Evolutionary conservation across 1,284 basidiomycete species (phyloP).

Genomic region (Cutaneotrichosporon sp.): DNA sequence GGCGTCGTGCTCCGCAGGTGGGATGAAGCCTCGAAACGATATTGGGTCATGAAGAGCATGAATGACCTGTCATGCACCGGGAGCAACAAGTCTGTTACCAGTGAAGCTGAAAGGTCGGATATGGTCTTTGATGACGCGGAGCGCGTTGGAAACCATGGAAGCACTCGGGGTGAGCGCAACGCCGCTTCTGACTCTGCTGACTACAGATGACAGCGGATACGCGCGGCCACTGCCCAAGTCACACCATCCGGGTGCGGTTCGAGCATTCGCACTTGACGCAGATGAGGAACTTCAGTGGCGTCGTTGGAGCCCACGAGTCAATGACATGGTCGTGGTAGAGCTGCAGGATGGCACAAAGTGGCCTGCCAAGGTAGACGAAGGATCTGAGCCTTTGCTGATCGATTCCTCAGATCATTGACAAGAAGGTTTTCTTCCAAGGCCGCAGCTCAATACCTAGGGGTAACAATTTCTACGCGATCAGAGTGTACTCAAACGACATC

Average conservation of each 20-base stretch:
- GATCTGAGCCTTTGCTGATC: not conserved
- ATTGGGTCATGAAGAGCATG: conserved; percentile 44
- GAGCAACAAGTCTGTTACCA: not conserved
- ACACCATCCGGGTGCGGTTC: conserved; percentile 30
- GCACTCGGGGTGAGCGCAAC: too few relatives aligned
- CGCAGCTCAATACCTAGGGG: conserved; percentile 36
- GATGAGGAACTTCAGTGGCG: conserved; percentile 39
- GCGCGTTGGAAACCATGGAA: too few relatives aligned
- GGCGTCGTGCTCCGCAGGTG: conserved; percentile 35
- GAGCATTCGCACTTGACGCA: conserved; percentile 20
- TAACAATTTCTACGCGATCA: conserved; percentile 41
- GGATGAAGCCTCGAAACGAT: conserved; percentile 44
- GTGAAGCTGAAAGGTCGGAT: conserved; percentile 2
- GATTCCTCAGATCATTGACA: conserved; percentile 40
- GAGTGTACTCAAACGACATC: conserved; percentile 35
- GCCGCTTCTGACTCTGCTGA: not conserved
- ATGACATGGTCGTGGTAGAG: conserved; percentile 39
- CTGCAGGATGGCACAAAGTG: conserved; percentile 25
- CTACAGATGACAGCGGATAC: not conserved
- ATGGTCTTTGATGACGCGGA: conserved; percentile 11
- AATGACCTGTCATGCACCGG: conserved; percentile 34
- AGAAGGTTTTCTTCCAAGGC: conserved; percentile 39
- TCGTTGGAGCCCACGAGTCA: conserved; percentile 34
- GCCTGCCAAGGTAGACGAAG: conserved; percentile 36
- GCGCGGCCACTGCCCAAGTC: conserved; percentile 22